Base-by-base conservation (phyloP, 352 stramenopile genomes). In the Pythium coloratum region DNA sequence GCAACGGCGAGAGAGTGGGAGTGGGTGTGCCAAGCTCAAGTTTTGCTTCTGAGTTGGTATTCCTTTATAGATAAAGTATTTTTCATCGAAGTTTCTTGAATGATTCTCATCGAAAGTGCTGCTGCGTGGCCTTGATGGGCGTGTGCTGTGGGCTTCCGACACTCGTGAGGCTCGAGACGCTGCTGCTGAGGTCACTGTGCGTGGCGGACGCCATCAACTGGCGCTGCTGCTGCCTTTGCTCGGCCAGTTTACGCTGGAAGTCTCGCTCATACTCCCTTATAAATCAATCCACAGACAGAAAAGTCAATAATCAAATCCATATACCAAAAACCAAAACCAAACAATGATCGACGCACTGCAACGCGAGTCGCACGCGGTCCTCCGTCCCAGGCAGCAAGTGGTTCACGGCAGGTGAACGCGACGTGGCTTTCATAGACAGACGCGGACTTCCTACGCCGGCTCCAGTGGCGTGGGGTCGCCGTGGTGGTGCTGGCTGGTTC, bases 351-450 rank as follows among this genome's bases (percentile, higher is more conserved):
- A 76, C 74, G 46, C 62, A 91, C 81, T 73, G 67, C 12, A 90
- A 64, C 30, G 75, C 76, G 46, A 81, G 62, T 1, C 81, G 82
- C 3, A 91, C 75, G 49, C 79, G 83, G n/a, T 90, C 77, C 56
- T 89, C 83, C 0, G 78, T 86, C 2, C 79, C 75, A 9, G 83
- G 81, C 16, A 92, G 58, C 50, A 90, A 62, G 40, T 88, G 80
- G 62, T 88, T 92, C 32, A 90, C 63, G 3, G 78, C 80, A 0
- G 83, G 80, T 8, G 83, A 92, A 13, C 80, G 78, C n/a, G 80
- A 81, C 10, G 76, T 82, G 18, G 60, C 78, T 44, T 78, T 81
- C 78, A 89, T 88, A 9, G 81, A 86, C 40, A 89, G 67, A 3
- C 80, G 75, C 13, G 81, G 77, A 32, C 78, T 89, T 3, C 59